phyloP scores from a whole-genome alignment of 805 yeast genomes.

The Pichia sporocuriosa region DNA sequence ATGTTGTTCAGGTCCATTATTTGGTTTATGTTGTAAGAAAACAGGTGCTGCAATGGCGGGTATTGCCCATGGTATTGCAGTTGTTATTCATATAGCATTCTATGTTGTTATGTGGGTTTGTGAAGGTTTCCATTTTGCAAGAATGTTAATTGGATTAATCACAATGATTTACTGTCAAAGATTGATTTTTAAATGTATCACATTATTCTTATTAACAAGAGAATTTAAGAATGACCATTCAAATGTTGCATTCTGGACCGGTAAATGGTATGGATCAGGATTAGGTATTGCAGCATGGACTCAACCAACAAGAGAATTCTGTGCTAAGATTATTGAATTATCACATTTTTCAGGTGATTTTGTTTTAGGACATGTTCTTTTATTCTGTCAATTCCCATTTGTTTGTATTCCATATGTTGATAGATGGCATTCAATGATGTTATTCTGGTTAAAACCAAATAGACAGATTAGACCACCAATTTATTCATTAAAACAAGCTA shows the following conservation, averaged over 20 bases:
- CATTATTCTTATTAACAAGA: constrained; percentile 74
- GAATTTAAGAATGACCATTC: constrained; percentile 94
- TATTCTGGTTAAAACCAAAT: constrained; percentile 97
- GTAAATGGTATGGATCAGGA: constrained; percentile 96
- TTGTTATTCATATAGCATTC: constrained; percentile 76
- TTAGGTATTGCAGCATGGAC: constrained; percentile 91
- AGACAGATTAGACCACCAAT: constrained; percentile 98
- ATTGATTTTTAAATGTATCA: constrained; percentile 75
- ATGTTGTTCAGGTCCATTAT: constrained; percentile 96
- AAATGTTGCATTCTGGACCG: constrained; percentile 99
- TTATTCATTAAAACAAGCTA: constrained; percentile 91
- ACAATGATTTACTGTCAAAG: constrained; percentile 86
- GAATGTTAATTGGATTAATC: constrained; percentile 79
- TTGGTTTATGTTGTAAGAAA: constrained; percentile 92
- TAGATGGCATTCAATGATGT: constrained; percentile 96
- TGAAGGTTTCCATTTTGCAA: constrained; percentile 85
- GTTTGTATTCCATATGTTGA: constrained; percentile 82
- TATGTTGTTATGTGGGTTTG: constrained; percentile 96
- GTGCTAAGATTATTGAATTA: constrained; percentile 88
- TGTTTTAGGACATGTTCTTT: constrained; percentile 79
- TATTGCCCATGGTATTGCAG: constrained; percentile 92
- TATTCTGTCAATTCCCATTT: constrained; percentile 85
- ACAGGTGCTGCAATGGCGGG: constrained; percentile 95
- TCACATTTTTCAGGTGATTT: constrained; percentile 97
- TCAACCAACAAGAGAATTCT: constrained; percentile 92